Evolutionary conservation across 1,284 basidiomycete genomes (phyloP), one percentile per base, ranked within the genome.

Genomic region (Athelia sp.): DNA sequence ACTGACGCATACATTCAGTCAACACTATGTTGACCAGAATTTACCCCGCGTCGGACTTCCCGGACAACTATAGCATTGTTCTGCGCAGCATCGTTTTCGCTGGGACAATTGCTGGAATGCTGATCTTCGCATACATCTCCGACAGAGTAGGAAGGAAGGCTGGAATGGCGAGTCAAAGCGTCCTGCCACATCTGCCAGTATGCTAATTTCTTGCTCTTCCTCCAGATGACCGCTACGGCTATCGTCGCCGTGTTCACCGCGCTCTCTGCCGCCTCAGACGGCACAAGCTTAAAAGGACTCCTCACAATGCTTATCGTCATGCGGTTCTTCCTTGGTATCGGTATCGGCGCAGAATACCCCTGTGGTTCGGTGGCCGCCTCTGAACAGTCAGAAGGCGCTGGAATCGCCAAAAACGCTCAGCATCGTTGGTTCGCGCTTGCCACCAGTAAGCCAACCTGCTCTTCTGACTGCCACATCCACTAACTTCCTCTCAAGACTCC

Each of bases 321-420:
- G 69, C 85, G 91, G 76, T 89, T 93, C 72, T 66, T 93, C 9
- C 74, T 91, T 48, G 91, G 90, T 43, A 84, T 92, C 50, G 90
- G 90, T 36, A 73, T 93, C 9, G 93, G 93, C 21, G 92, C 92
- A 11, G 91, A 95, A 64, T 96, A 97, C 57, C 93, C 93, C 4
- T 89, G 87, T 53, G 94, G 93, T 6, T 89, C 86, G 2, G 93
- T 97, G n/a, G 91, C 93, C 19, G 87, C 88, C 2, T 88, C 90
- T 1, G 94, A 97, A 63, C 89, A 92, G 62, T 92, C 92, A 0
- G 94, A 96, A 65, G 87, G 91, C 60, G 72, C 78, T 18, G 81
- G 78, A 2, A 84, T 96, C 59, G 75, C 69, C 56, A 92, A 89
- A 68, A 81, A 80, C 48, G 78, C 85, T 3, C 93, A 93, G 62